A percentile compares a stretch with the other conserved stretches of the same genome.
Conservation (phyloP, 106 monocot species). For the Alisma plantagoaquatica region DNA sequence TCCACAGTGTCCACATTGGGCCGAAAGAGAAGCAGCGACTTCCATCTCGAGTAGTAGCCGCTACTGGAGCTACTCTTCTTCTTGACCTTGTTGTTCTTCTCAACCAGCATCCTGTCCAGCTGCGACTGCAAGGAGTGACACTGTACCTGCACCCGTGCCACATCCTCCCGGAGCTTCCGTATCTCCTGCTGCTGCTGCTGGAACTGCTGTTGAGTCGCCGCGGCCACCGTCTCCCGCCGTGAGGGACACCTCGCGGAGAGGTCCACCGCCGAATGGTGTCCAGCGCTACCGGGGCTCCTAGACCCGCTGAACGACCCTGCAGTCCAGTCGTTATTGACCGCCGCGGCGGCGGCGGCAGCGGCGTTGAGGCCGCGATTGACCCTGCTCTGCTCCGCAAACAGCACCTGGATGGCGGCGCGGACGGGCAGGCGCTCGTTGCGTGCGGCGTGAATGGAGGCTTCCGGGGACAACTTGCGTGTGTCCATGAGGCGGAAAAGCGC, state of each 20-base stretch:
- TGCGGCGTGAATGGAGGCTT: conserved; percentile 64
- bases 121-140: conserved; percentile 63
- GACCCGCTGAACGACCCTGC: conserved; percentile 37
- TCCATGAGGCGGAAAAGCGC: conserved; percentile 58
- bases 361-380: conserved; percentile 39
- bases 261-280: conserved; percentile 32
- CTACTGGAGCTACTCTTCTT: too few species aligned
- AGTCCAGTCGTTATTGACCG: too few species aligned
- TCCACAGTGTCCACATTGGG: conserved; percentile 17
- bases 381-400: conserved; percentile 59
- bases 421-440: conserved; percentile 81
- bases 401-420: conserved; percentile 54
- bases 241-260: conserved; percentile 50
- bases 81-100: too few species aligned
- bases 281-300: conserved; percentile 54
- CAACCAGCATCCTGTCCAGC: conserved; percentile 29
- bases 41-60: conserved; percentile 53
- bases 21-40: conserved; percentile 41
- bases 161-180: conserved; percentile 53
- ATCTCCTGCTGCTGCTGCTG: conserved; percentile 81
- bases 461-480: conserved; percentile 54
- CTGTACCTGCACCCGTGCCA: conserved; percentile 57
- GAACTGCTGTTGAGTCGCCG: too few species aligned
- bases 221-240: conserved; percentile 42
- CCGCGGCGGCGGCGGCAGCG: too few species aligned